Base-by-base conservation (phyloP, 192 early-diverging fungal genomes). In the Rhizophagus sp. region DNA sequence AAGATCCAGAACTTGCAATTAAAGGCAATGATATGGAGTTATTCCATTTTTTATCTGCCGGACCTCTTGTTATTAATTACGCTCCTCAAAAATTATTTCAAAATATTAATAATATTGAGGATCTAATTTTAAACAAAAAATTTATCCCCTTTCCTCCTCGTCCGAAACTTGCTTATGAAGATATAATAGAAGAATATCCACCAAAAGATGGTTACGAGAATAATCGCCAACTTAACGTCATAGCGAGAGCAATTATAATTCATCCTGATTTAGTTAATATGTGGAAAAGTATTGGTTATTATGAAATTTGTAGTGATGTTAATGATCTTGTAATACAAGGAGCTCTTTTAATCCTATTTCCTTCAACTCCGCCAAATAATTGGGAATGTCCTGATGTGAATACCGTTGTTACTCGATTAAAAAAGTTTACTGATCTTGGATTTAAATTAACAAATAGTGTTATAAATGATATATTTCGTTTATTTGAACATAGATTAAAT, bases 1-100 rank as follows among this genome's bases (percentile, higher is more conserved):
- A 25, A 25, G 52, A 49, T 44, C 27, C 13, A 36, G 17, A 73
- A 36, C 15, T 73, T 39, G 15, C 36, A 11, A 24, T 10, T n/a
- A 7, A 49, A 44, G 73, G 73, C 2, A 75, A 75, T 62, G 73
- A 75, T 22, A 75, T 75, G 73, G 73, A 75, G 15, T 25, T 61
- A 24, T 57, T 75, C 19, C 57, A 24, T n/a, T 61, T 17, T 52
- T 52, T 52, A 52, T 19, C 17, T 1, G 50, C 15, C 17, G 50
- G 17, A 4, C 13, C 50, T 34, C 39, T 41, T 41, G 15, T 17
- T 75, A 61, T 62, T 15, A 27, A 62, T 61, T 47, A 57, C 7
- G 47, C 50, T 1, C 47, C 57, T 24, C 12, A 4, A 30, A 34
- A 4, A 57, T 27, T 62, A 12, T 6, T 6, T 10, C n/a, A 62